phyloP scores from a whole-genome alignment of 164 flowering plant genomes.

The Akebia trifoliata region DNA sequence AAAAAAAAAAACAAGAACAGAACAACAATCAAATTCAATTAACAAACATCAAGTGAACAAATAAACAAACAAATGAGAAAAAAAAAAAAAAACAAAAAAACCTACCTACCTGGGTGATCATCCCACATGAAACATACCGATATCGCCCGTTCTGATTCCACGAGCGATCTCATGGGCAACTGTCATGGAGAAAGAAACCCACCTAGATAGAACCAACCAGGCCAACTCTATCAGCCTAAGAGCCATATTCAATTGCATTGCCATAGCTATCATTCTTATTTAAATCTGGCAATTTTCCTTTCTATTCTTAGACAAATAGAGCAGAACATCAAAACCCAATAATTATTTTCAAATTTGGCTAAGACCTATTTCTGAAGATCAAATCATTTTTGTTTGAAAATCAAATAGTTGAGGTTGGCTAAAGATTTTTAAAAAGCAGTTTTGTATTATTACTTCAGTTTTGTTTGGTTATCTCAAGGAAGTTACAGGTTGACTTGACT shows the following conservation, averaged over 20 bases:
- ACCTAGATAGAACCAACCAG: constrained; percentile 60
- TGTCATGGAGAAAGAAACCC: constrained; percentile 66
- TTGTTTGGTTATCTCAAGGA: too few relatives aligned
- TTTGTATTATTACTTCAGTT: too few relatives aligned
- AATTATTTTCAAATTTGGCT: neutral
- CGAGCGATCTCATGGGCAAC: constrained; percentile 75
- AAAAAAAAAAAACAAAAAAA: neutral
- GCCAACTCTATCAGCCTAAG: constrained; percentile 58
- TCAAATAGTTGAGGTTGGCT: too few relatives aligned
- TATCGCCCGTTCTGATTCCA: constrained; percentile 64
- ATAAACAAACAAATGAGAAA: neutral
- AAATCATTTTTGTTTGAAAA: neutral
- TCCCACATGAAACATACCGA: constrained; percentile 74
- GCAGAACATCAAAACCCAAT: constrained; percentile 8
- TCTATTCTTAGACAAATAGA: neutral
- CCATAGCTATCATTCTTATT: constrained; percentile 34
- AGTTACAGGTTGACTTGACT: too few relatives aligned
- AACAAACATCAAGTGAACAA: too few relatives aligned
- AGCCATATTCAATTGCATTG: constrained; percentile 53
- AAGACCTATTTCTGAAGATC: constrained; percentile 6
- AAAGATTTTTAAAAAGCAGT: neutral
- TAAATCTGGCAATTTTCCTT: neutral
- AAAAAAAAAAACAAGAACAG: too few relatives aligned
- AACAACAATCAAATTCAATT: too few relatives aligned
- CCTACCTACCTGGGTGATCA: constrained; percentile 25